Base-by-base conservation (phyloP, 2,329 filamentous ascomycete species). In the Trichoderma semiorbis region DNA sequence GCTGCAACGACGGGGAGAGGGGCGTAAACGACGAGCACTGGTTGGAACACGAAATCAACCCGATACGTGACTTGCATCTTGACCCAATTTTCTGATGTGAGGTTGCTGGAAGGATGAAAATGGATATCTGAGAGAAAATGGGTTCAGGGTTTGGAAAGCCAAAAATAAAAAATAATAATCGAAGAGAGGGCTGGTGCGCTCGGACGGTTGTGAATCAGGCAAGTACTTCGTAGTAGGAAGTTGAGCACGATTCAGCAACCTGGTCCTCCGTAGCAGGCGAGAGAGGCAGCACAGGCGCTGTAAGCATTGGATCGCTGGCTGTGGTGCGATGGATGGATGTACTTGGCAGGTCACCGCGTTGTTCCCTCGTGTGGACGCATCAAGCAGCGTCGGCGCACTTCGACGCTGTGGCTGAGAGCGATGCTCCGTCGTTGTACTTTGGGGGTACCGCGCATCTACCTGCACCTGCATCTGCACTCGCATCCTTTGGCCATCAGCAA, bases 31-130 rank as follows among this genome's bases (percentile, higher is more conserved):
- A 68, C 28, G 66, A 69, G 55, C 55, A 69, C 28, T 60, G 66
- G 66, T 61, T 69, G 66, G 66, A 69, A 61, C 66, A 61, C 66
- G 55, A 69, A 69, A 50, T 69, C 66, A 61, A 69, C 30, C 66
- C 57, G 50, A 61, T 47, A 69, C 57, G 34, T 61, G 55, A 61
- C 55, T 43, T 68, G 65, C 53, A 55, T 43, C 26, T 24, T 36
- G 66, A n/a, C 66, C 66, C 66, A 69, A 8, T 69, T 69, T 68
- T 50, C 10, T 69, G 34, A 32, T n/a, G n/a, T 58, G 26, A 61
- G 55, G 7, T 7, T 39, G 36, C 55, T n/a, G 55, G 16, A 32
- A 14, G 43, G n/a, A 58, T n/a, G 55, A 30, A 58, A 16, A 50
- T 21, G 21, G 43, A 50, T 12, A 50, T 21, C n/a, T 50, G 26